Conservation (phyloP, 495 filamentous ascomycete genomes). For the Talaromyces borbonicus region DNA sequence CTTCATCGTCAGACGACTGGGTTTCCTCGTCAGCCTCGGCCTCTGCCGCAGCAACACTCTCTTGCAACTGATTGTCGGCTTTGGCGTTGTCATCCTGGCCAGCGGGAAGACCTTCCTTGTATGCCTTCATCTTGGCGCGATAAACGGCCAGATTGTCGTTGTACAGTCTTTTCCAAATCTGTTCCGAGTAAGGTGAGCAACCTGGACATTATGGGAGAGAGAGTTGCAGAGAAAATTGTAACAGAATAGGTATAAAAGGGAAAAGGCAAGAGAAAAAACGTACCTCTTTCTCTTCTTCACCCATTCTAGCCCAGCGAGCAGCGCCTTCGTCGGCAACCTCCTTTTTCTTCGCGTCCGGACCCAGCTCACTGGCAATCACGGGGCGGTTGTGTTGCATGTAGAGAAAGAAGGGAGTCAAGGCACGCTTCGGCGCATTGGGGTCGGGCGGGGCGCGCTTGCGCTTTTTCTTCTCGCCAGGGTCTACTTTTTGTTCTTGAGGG, state of each 20-base stretch:
- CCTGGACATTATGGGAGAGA: too few relatives aligned
- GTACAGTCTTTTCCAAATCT: constrained; percentile 69
- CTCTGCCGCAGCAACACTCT: constrained; percentile 45
- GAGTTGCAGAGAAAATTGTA: too few relatives aligned
- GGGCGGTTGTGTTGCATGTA: constrained; percentile 78
- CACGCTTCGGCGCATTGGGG: constrained; percentile 89
- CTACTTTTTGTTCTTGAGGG: constrained; percentile 34
- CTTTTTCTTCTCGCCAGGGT: constrained; percentile 66
- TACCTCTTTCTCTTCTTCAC: constrained; percentile 62
- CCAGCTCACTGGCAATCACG: constrained; percentile 68
- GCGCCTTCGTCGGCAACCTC: constrained; percentile 77
- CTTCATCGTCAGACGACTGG: constrained; percentile 25
- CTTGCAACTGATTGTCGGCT: constrained; percentile 41
- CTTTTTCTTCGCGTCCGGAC: constrained; percentile 56
- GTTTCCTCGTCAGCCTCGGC: constrained; percentile 32
- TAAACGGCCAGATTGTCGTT: constrained; percentile 67
- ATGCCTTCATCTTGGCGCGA: constrained; percentile 59
- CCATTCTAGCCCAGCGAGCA: constrained; percentile 70
- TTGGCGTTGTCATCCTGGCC: constrained; percentile 46
- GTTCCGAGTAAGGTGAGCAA: too few relatives aligned
- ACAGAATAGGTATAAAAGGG: constrained; percentile 7
- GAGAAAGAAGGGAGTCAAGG: constrained; percentile 87
- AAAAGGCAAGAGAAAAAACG: constrained; percentile 26
- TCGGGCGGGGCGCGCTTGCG: constrained; percentile 76
- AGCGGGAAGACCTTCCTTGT: constrained; percentile 45